Base-by-base conservation (phyloP, 2,329 filamentous ascomycete genomes). In the Bipolaris bicolor region DNA sequence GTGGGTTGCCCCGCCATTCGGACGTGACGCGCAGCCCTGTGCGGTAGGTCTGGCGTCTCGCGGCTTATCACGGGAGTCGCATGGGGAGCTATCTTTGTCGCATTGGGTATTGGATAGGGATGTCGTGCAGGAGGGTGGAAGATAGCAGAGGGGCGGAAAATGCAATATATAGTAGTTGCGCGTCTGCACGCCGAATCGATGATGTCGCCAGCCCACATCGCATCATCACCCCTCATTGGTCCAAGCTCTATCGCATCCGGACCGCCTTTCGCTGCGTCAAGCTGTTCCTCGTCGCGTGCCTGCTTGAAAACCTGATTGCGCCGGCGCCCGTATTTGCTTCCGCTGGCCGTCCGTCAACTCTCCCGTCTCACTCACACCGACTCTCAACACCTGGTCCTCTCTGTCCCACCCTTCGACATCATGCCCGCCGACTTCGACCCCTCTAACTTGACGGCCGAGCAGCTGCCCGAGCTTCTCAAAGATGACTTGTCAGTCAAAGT, bases 401-500 rank as follows among this genome's bases (percentile, higher is more conserved):
- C 29, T 31, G 29, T 13, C 29, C 5, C 24, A 11, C 2, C 43
- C 34, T n/a, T 36, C 24, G 34, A 10, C 53, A 55, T 36, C 55
- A 65, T 65, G 63, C 39, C 57, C 3, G 46, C 57, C 46, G 49
- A 64, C 45, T 49, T 53, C 31, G 55, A 68, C 46, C 58, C 68
- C 58, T 60, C 68, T 49, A 70, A 77, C 55, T 76, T 90, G 65
- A 92, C 89, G 22, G 75, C 83, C 63, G 85, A 88, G 49, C 82
- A 85, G 61, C 83, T 96, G 56, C 83, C 88, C 20, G 75, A 83
- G 53, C 78, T 94, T 49, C 87, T 95, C 60, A 80, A 84, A 63
- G 69, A 88, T 72, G 92, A 97, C 77, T 83, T 79, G 49, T 88
- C 89, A 70, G 90, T 97, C 78, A 97, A 97, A 77, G 85, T 97